These are phyloP conservation scores for Grosmannia clavigera DNA, from an alignment of 2,329 filamentous ascomycete species.

Conservation along the genomic window DNA sequence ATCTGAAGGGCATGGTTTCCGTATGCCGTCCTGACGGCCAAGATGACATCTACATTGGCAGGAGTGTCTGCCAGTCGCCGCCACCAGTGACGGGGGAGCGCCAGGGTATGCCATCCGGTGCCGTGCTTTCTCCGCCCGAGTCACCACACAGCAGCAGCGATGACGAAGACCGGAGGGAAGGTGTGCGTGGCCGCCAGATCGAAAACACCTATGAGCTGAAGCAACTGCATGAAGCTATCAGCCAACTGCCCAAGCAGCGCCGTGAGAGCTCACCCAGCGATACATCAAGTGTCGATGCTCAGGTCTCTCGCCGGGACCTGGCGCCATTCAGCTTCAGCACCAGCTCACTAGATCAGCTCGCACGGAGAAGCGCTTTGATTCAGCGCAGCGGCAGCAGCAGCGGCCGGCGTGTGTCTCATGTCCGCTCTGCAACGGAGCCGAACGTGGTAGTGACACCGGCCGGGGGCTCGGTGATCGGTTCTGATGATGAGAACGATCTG, in stretches of 20 bases:
- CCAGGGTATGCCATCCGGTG: conserved; percentile 63
- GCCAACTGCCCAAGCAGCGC: conserved; percentile 60
- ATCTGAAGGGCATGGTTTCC: conserved; percentile 31
- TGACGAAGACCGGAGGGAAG: conserved; percentile 36
- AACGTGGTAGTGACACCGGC: conserved; percentile 33
- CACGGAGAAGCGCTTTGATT: conserved; percentile 18
- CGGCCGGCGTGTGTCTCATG: conserved; percentile 33
- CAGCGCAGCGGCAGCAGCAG: conserved; percentile 35
- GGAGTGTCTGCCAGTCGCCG: conserved; percentile 63
- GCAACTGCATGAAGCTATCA: conserved; percentile 73
- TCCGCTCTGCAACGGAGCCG: conserved; percentile 45
- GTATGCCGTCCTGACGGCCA: conserved; percentile 19
- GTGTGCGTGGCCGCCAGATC: conserved; percentile 32
- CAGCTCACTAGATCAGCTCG: conserved; percentile 29
- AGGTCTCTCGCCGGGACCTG: conserved; percentile 22
- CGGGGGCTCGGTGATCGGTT: conserved; percentile 34
- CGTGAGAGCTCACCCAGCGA: conserved; percentile 42
- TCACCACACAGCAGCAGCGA: conserved; percentile 73
- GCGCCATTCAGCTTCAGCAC: conserved; percentile 38
- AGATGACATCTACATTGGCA: conserved; percentile 18
- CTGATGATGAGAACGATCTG: conserved; percentile 53
- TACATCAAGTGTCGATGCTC: conserved; percentile 21
- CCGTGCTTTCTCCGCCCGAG: conserved; percentile 84
- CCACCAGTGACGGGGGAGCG: conserved; percentile 60
- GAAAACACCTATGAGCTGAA: conserved; percentile 47